Percentiles rank a stretch among this genome's conserved stretches.
These are phyloP conservation scores for Calocybe indica DNA, from an alignment of 768 basidiomycete species.

Conservation along the genomic window DNA sequence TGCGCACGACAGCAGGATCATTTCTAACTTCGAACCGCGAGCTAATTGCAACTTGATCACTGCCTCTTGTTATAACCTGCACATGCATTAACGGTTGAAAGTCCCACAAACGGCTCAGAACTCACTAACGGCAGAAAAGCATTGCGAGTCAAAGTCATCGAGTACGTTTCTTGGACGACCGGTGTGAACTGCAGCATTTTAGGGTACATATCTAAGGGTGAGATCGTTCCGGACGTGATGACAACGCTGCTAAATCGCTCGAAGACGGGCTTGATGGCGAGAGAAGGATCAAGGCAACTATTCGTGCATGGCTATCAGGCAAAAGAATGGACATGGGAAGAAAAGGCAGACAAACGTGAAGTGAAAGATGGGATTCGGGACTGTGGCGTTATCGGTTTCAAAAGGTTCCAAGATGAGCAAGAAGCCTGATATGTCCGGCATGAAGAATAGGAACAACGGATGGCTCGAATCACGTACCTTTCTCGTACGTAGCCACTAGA, in stretches of 20 bases:
- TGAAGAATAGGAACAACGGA: background rate
- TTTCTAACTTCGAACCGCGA: slow-evolving; percentile 98
- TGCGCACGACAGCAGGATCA: slow-evolving; percentile 97
- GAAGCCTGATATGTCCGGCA: slow-evolving; percentile 55
- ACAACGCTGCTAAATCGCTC: slow-evolving; percentile 98
- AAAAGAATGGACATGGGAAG: slow-evolving; percentile 2
- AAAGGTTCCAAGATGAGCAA: slow-evolving; percentile 96
- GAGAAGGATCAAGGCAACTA: slow-evolving; percentile 94
- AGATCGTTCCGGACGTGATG: slow-evolving; percentile 98
- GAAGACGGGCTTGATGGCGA: slow-evolving; percentile 97
- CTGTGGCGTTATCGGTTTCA: slow-evolving; percentile 97
- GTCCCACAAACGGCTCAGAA: slow-evolving; percentile 5
- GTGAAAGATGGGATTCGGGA: slow-evolving; percentile 98
- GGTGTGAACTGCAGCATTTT: slow-evolving; percentile 99
- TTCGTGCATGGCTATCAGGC: slow-evolving; percentile 8
- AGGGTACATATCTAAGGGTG: slow-evolving; percentile 98
- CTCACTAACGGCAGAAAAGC: slow-evolving; percentile 91
- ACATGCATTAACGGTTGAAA: slow-evolving; percentile 4
- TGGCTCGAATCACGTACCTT: slow-evolving; percentile 46
- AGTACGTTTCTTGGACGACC: slow-evolving; percentile 93
- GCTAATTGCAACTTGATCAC: slow-evolving; percentile 97
- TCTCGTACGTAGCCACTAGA: slow-evolving; percentile 95
- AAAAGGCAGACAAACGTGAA: slow-evolving; percentile 61
- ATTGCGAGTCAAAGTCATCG: slow-evolving; percentile 95
- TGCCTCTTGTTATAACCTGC: slow-evolving; percentile 95